Base-by-base conservation (phyloP, 1,284 basidiomycete genomes). In the Porogramme epimiltina region DNA sequence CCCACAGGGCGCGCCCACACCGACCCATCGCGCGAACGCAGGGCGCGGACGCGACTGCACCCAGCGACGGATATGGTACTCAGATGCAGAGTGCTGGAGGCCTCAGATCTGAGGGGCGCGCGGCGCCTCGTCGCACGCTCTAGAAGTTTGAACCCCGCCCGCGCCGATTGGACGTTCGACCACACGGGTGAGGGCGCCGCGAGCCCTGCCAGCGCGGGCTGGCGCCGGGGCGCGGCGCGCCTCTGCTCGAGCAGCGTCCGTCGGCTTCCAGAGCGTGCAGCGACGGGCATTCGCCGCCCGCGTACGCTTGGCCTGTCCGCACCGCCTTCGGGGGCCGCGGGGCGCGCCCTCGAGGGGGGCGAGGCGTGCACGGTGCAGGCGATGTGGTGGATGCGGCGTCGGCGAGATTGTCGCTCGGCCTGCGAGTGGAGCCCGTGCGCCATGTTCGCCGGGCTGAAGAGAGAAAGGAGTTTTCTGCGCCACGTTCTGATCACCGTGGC, bases 401-500 rank as follows among this genome's bases (percentile, higher is more conserved):
- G 34, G 34, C 16, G 13, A 16, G 34, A 18, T 5, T 5, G 34
- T 37, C 9, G 13, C 34, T 37, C 13, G 9, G 28, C 34, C 13
- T 16, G 34, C 34, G 34, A 31, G 13, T 13, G 28, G 13, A 6
- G 28, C 13, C 28, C 6, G 13, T 6, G 28, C 13, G 6, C 28
- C 8, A 31, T 31, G 28, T 13, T 31, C 13, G 34, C 34, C 34
- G 34, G 34, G 13, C 34, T 37, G 28, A 37, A 18, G 34, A 37
- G 9, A 16, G 16, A 37, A 16, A 37, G 16, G 34, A n/a, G 31
- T 39, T 11, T 59, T 54, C 57, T 54, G 47, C 54, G 57, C 54
- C 57, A 59, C 57, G 31, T 49, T 54, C 57, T 59, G 57, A 59
- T 59, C 48, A 11, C 43, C 47, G 34, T 42, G 38, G 28, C 34